Conservation (phyloP, 163 green algal species). For the Prototheca stagnorum region DNA sequence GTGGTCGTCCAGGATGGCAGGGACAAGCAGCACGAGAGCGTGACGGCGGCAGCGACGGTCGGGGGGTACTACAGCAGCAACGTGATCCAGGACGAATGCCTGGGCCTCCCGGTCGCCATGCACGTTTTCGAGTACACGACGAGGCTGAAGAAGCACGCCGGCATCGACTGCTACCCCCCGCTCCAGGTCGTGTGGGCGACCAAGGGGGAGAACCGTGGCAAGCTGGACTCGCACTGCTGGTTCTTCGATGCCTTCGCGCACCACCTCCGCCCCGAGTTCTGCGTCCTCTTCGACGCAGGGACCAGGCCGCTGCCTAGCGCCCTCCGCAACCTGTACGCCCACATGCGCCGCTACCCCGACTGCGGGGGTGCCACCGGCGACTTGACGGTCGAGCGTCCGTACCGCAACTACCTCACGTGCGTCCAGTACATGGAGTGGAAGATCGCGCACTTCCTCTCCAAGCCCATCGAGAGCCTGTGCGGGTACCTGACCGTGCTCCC, state of each 20-base stretch:
- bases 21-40: not conserved
- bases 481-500: constrained; percentile 26
- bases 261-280: constrained; percentile 23
- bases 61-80: constrained; percentile 20
- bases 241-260: constrained; percentile 27
- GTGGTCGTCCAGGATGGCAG: constrained; percentile 19
- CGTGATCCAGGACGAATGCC: constrained; percentile 10
- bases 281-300: constrained; percentile 25
- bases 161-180: constrained; percentile 20
- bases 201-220: constrained; percentile 20
- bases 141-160: constrained; percentile 24
- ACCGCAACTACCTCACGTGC: constrained; percentile 19
- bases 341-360: constrained; percentile 22
- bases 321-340: constrained; percentile 14
- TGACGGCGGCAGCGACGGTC: constrained; percentile 6
- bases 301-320: constrained; percentile 20
- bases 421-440: constrained; percentile 32
- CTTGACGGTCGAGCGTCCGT: constrained; percentile 19
- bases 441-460: constrained; percentile 21
- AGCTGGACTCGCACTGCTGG: constrained; percentile 28
- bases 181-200: constrained; percentile 16
- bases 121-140: constrained; percentile 30
- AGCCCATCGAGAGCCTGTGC: constrained; percentile 25
- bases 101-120: constrained; percentile 14
- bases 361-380: constrained; percentile 20